Percentiles rank a stretch among this genome's conserved stretches.
These are phyloP conservation scores for Rossbeevera mucosa DNA, from an alignment of 768 basidiomycete genomes.

Conservation along the genomic window DNA sequence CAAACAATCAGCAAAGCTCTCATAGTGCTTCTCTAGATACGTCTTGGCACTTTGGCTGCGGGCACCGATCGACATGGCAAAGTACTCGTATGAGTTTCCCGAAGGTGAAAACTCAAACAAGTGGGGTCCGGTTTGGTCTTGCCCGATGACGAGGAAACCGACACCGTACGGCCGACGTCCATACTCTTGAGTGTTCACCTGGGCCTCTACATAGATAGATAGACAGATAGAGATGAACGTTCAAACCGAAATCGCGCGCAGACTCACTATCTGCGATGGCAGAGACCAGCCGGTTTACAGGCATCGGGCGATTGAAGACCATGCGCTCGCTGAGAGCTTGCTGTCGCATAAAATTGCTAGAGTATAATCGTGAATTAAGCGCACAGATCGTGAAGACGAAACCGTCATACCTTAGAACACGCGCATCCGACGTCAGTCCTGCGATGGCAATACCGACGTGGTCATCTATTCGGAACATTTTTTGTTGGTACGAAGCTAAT, in stretches of 20 bases:
- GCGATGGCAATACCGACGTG: conserved; percentile 99
- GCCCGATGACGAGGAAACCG: conserved; percentile 95
- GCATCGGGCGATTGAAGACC: conserved; percentile 92
- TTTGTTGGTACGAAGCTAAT: conserved; percentile 98
- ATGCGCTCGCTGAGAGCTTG: conserved; percentile 95
- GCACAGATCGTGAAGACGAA: not conserved
- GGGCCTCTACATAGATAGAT: conserved; percentile 63
- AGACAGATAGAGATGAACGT: not conserved
- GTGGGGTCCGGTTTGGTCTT: conserved; percentile 95
- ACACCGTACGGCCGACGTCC: conserved; percentile 97
- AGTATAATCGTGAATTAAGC: conserved; percentile 1
- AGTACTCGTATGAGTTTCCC: conserved; percentile 96
- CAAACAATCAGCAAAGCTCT: conserved; percentile 82
- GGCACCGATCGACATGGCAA: conserved; percentile 97
- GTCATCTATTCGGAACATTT: conserved; percentile 99
- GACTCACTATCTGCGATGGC: conserved; percentile 91
- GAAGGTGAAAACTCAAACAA: conserved; percentile 98
- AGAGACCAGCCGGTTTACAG: conserved; percentile 89
- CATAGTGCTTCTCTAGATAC: conserved; percentile 92
- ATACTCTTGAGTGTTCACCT: conserved; percentile 98
- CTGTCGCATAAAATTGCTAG: conserved; percentile 98
- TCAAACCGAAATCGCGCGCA: not conserved
- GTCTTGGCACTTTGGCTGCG: conserved; percentile 98
- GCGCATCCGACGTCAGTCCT: conserved; percentile 96
- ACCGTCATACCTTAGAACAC: conserved; percentile 75